Conservation (phyloP, 805 yeast genomes). For the Metschnikowia cubensis region DNA sequence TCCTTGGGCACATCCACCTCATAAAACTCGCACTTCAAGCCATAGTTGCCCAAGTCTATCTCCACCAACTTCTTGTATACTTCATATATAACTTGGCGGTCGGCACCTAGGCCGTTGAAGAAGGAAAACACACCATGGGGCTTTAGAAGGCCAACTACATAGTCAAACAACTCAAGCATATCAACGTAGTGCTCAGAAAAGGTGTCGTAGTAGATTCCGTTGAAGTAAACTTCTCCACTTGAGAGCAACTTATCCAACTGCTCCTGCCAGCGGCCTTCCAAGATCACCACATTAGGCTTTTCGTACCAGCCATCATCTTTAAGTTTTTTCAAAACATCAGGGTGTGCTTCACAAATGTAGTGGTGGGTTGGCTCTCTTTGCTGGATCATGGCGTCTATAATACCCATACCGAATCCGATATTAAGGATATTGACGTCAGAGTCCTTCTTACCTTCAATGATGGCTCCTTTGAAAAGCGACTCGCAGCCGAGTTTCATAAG, state of each 20-base stretch:
- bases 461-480: conserved; percentile 52
- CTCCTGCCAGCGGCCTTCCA: conserved; percentile 94
- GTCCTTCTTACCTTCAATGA: conserved; percentile 26
- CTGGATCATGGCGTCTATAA: conserved; percentile 72
- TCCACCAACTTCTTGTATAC: conserved; percentile 82
- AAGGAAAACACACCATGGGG: conserved; percentile 84
- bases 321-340: conserved; percentile 74
- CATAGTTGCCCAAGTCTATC: conserved; percentile 74
- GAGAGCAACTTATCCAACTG: conserved; percentile 61
- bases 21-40: conserved; percentile 58
- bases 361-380: conserved; percentile 56
- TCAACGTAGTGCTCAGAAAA: conserved; percentile 89
- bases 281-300: conserved; percentile 62
- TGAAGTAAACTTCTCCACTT: conserved; percentile 64
- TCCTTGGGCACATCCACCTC: conserved; percentile 45
- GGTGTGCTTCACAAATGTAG: conserved; percentile 92
- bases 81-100: conserved; percentile 44
- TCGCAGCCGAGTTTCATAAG: conserved; percentile 81
- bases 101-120: conserved; percentile 75
- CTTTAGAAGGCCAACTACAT: conserved; percentile 74
- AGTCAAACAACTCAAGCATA: conserved; percentile 80
- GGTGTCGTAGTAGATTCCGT: conserved; percentile 92
- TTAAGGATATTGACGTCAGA: conserved; percentile 57
- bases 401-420: conserved; percentile 97
- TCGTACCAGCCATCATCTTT: conserved; percentile 78